Conservation (phyloP, 345 rosid genomes). For the Eucalyptus erythrocorys region DNA sequence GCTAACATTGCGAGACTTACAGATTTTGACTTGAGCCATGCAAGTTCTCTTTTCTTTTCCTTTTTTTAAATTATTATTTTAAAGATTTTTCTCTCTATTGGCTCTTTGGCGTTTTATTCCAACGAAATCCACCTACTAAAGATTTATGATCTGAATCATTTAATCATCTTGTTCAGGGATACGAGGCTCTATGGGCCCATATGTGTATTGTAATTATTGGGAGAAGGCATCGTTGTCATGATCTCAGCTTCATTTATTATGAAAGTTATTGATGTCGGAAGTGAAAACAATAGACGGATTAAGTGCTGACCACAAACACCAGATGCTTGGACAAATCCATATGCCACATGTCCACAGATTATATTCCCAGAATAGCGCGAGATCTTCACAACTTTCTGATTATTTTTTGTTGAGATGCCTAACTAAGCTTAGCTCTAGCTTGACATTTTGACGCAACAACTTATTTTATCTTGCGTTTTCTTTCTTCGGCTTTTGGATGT, state of each 20-base stretch:
- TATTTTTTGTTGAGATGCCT: background rate
- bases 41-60: background rate
- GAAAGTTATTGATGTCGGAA: background rate
- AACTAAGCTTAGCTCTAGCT: background rate
- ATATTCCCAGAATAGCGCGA: background rate
- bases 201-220: background rate
- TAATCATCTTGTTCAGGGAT: background rate
- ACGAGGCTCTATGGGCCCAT: background rate
- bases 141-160: background rate
- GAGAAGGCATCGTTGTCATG: background rate
- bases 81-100: background rate
- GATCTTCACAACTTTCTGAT: background rate
- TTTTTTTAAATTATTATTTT: background rate
- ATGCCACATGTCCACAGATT: background rate
- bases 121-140: background rate
- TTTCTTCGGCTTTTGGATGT: background rate
- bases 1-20: background rate
- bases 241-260: background rate
- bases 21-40: background rate
- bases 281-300: background rate
- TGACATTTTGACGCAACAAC: background rate
- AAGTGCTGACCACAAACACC: background rate
- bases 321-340: background rate
- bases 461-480: background rate
- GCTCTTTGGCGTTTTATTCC: background rate